Evolutionary conservation across 306 rosid genomes (phyloP).

Genomic region (Trifolium pratense): DNA sequence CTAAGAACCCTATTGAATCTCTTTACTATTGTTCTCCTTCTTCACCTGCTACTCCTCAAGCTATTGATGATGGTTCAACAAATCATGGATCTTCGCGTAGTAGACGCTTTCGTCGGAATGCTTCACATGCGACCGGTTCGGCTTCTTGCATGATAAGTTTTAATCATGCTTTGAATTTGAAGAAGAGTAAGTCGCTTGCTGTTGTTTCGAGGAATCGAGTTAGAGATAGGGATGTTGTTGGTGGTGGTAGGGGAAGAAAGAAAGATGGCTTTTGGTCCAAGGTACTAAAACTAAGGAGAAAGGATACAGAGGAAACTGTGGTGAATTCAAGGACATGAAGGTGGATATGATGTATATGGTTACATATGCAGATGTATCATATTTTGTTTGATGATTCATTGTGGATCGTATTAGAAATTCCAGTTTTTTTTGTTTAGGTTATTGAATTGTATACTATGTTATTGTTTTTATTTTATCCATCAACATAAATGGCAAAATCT

Average conservation of each 20-base stretch:
- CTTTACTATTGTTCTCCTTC: neutral
- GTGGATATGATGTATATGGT: neutral
- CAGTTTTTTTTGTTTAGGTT: neutral
- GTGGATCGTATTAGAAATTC: conserved; percentile 4
- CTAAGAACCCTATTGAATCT: conserved; percentile 13
- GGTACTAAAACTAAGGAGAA: conserved; percentile 51
- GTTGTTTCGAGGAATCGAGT: conserved; percentile 41
- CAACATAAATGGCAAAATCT: conserved; percentile 9
- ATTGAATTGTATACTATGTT: conserved; percentile 10
- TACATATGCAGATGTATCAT: conserved; percentile 3
- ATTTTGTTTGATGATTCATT: neutral
- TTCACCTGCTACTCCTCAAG: conserved; percentile 29
- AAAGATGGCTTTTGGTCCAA: conserved; percentile 75
- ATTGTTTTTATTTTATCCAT: neutral
- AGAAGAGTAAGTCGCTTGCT: conserved; percentile 69
- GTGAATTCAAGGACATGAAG: conserved; percentile 30
- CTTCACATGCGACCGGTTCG: conserved; percentile 49
- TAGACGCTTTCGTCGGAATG: conserved; percentile 48
- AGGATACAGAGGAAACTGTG: conserved; percentile 40
- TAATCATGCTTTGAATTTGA: conserved; percentile 55
- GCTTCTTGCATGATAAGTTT: conserved; percentile 43
- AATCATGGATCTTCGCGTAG: conserved; percentile 35
- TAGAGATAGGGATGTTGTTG: conserved; percentile 34
- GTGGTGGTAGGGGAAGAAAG: conserved; percentile 45
- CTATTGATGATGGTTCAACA: conserved; percentile 5